Conservation (phyloP, 306 rosid genomes). For the Prosopis cineraria region DNA sequence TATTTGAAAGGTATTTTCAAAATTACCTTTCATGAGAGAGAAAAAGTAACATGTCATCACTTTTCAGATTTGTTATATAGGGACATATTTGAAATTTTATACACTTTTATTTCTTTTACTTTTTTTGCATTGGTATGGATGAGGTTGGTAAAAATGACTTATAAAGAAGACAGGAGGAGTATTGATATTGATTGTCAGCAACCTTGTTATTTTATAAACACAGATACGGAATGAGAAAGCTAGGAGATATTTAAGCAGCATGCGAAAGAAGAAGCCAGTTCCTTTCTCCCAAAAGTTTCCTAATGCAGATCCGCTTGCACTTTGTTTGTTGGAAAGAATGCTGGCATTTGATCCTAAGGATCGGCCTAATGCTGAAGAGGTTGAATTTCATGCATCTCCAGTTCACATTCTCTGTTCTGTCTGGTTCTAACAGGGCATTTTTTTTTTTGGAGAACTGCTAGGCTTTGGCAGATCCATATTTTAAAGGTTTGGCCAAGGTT, state of each 20-base stretch:
- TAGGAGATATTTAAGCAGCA: constrained; percentile 84
- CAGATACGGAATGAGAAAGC: constrained; percentile 91
- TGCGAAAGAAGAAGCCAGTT: constrained; percentile 79
- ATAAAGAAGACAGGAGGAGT: too few species aligned
- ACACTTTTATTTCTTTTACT: too few species aligned
- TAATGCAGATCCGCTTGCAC: constrained; percentile 82
- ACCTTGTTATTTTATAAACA: constrained; percentile 9
- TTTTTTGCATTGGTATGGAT: too few species aligned
- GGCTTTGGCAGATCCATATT: constrained; percentile 90
- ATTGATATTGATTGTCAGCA: constrained; percentile 9
- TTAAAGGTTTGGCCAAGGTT: constrained; percentile 88
- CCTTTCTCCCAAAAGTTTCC: constrained; percentile 88
- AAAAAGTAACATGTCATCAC: too few species aligned
- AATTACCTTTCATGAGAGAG: too few species aligned
- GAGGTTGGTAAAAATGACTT: too few species aligned
- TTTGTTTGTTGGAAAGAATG: constrained; percentile 84
- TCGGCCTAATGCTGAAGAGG: constrained; percentile 91
- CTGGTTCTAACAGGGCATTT: constrained; percentile 13
- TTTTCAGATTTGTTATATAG: too few species aligned
- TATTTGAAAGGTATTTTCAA: too few species aligned
- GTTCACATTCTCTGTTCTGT: background rate
- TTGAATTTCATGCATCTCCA: constrained; percentile 30
- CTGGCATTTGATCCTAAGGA: constrained; percentile 90
- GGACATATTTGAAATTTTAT: too few species aligned
- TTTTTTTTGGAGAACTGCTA: constrained; percentile 33